Conservation (phyloP, 495 filamentous ascomycete species). For the Trichodelitschia bisporula region DNA sequence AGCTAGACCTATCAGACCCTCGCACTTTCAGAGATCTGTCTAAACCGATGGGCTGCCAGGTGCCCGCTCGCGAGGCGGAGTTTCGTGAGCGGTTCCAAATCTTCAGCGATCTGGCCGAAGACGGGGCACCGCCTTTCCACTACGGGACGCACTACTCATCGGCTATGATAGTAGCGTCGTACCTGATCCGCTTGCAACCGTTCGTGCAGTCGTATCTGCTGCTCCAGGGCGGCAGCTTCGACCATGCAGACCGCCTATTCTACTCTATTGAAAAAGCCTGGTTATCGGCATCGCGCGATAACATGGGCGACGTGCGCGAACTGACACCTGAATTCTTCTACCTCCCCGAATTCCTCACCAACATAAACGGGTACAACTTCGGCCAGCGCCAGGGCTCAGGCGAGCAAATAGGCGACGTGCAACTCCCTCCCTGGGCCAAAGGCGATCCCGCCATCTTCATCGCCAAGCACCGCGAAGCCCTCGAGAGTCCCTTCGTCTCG, state of each 20-base stretch:
- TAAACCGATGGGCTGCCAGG: slow-evolving; percentile 95
- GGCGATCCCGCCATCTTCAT: slow-evolving; percentile 92
- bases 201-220: slow-evolving; percentile 94
- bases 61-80: slow-evolving; percentile 40
- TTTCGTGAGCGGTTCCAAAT: slow-evolving; percentile 65
- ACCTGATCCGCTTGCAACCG: slow-evolving; percentile 80
- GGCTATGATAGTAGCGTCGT: slow-evolving; percentile 94
- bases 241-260: slow-evolving; percentile 87
- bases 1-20: slow-evolving; percentile 65
- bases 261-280: slow-evolving; percentile 82
- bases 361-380: slow-evolving; percentile 85
- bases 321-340: slow-evolving; percentile 94
- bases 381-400: slow-evolving; percentile 58
- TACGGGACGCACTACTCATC: slow-evolving; percentile 98
- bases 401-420: slow-evolving; percentile 58
- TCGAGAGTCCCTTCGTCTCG: slow-evolving; percentile 88
- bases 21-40: slow-evolving; percentile 73
- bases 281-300: slow-evolving; percentile 69
- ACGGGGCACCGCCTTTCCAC: slow-evolving; percentile 59
- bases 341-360: slow-evolving; percentile 76
- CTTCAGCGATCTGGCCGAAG: slow-evolving; percentile 78
- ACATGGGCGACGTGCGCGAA: slow-evolving; percentile 83
- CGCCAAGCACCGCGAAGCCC: slow-evolving; percentile 73
- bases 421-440: slow-evolving; percentile 86
- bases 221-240: slow-evolving; percentile 89